Percentiles rank a stretch among this genome's conserved stretches.
Evolutionary conservation across 75 land plant genomes (phyloP).

Genomic region (Chamaecyparis obtusa): DNA sequence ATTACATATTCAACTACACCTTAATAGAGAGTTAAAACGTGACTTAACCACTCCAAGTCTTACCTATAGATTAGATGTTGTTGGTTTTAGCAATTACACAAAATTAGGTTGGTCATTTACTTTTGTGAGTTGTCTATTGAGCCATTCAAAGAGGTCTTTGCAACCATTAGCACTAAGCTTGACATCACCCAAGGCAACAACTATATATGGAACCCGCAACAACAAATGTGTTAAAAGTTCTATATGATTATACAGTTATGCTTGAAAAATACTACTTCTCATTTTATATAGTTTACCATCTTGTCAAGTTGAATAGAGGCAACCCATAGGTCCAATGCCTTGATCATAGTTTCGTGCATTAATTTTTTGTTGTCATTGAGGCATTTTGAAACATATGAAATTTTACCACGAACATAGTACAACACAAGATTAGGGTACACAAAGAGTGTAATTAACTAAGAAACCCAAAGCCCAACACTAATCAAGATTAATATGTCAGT

Average conservation of each 20-base stretch:
- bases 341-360: slow-evolving; percentile 39
- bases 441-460: neutral
- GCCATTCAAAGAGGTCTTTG: slow-evolving; percentile 52
- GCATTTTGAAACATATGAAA: slow-evolving; percentile 39
- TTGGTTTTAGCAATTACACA: slow-evolving; percentile 33
- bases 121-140: slow-evolving; percentile 30
- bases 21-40: neutral
- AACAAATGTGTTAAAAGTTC: neutral
- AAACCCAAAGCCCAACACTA: slow-evolving; percentile 3
- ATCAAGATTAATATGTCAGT: neutral
- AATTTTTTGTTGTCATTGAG: slow-evolving; percentile 49
- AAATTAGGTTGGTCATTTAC: slow-evolving; percentile 27
- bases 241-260: neutral
- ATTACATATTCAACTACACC: neutral
- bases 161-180: slow-evolving; percentile 53
- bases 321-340: slow-evolving; percentile 35
- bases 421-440: neutral
- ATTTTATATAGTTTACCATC: slow-evolving; percentile 22
- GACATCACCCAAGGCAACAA: slow-evolving; percentile 35
- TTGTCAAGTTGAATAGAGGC: slow-evolving; percentile 42
- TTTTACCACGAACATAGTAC: slow-evolving; percentile 26
- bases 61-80: slow-evolving; percentile 34
- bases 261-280: neutral
- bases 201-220: slow-evolving; percentile 38
- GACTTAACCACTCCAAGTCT: neutral